These are phyloP conservation scores for Echinosophora koreensis DNA, from an alignment of 306 rosid species.

Conservation along the genomic window DNA sequence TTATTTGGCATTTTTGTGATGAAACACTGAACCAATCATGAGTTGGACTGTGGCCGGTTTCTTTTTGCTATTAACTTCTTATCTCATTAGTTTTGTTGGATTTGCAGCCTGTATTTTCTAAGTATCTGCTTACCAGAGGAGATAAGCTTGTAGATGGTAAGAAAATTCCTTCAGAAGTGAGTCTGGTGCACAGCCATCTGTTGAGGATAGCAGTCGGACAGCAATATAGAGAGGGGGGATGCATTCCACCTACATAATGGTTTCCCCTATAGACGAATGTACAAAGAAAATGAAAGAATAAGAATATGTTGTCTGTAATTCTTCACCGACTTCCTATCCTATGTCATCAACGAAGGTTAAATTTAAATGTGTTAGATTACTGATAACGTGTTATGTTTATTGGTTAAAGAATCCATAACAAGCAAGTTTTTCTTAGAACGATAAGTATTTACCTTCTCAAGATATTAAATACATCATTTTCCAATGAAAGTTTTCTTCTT, in stretches of 20 bases:
- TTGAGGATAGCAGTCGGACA: slow-evolving; percentile 28
- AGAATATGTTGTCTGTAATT: slow-evolving; percentile 12
- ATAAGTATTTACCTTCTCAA: no score
- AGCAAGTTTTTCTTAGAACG: no score
- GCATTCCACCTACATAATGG: slow-evolving; percentile 34
- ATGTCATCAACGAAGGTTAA: background rate
- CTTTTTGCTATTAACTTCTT: slow-evolving; percentile 15
- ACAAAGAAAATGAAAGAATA: slow-evolving; percentile 32
- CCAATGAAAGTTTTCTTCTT: no score
- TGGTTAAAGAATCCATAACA: no score
- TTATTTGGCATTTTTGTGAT: background rate
- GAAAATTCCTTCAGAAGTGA: slow-evolving; percentile 38
- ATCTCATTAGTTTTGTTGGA: slow-evolving; percentile 36
- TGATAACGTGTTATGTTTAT: no score
- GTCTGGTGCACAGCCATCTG: slow-evolving; percentile 30
- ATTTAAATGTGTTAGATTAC: no score
- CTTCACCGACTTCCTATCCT: background rate
- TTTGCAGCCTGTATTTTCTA: slow-evolving; percentile 89
- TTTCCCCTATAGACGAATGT: slow-evolving; percentile 43
- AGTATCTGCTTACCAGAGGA: slow-evolving; percentile 92
- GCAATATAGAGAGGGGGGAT: slow-evolving; percentile 26
- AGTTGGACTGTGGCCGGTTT: background rate
- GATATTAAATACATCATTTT: no score
- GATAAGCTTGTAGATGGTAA: slow-evolving; percentile 69
- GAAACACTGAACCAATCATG: background rate